These are phyloP conservation scores for Thuidium tamariscinum DNA, from an alignment of 225 moss, liverwort and hornwort species.

Conservation along the genomic window DNA sequence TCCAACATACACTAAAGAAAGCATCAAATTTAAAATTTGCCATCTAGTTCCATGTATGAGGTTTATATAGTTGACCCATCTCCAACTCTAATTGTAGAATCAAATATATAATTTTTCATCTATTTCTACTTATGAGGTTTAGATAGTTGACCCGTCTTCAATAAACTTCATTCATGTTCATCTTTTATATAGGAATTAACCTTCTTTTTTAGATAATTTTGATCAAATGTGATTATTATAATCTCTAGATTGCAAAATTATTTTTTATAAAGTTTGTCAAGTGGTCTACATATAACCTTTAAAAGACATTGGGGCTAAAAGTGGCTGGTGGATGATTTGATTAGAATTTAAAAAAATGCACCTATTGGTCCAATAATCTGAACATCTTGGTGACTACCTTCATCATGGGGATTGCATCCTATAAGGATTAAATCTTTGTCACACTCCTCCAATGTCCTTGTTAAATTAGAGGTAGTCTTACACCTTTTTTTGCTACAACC, in stretches of 20 bases:
- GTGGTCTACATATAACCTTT: not conserved
- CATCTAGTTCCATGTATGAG: not conserved
- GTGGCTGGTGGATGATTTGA: too few species aligned
- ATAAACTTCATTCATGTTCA: not conserved
- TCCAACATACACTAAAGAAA: accelerated
- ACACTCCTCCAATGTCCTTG: not conserved
- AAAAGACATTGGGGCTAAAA: too few species aligned
- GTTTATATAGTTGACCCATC: not conserved
- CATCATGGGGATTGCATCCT: too few species aligned
- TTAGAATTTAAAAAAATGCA: too few species aligned
- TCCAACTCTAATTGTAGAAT: too few species aligned
- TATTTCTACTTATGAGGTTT: too few species aligned
- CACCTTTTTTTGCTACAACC: too few species aligned
- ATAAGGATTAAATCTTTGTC: not conserved
- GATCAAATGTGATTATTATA: not conserved
- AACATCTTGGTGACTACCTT: too few species aligned
- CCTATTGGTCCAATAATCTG: too few species aligned
- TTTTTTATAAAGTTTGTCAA: not conserved
- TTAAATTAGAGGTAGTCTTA: too few species aligned
- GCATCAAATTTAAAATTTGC: not conserved
- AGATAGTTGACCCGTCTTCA: too few species aligned
- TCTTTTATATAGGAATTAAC: accelerated
- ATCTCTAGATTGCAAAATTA: not conserved
- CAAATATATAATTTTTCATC: too few species aligned
- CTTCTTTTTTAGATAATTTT: not conserved